phyloP scores from a whole-genome alignment of 176 grass and related monocot species.

The Lolium multiflorum region DNA sequence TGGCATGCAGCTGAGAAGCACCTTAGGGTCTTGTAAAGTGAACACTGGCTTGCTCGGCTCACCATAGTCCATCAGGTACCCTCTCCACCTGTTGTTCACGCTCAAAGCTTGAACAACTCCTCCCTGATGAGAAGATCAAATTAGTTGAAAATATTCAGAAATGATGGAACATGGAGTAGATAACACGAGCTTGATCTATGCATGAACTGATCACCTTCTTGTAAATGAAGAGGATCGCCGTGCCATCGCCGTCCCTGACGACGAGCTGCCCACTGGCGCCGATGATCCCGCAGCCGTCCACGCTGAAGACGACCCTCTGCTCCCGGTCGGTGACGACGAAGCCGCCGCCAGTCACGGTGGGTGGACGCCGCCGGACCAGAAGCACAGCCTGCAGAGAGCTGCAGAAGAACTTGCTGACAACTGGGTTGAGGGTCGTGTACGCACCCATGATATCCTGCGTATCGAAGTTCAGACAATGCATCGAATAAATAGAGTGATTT shows the following conservation, averaged over 20 bases:
- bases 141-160: neutral
- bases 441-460: constrained; percentile 58
- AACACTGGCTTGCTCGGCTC: constrained; percentile 68
- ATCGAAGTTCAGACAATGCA: constrained; percentile 16
- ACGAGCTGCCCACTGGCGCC: constrained; percentile 69
- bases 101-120: constrained; percentile 77
- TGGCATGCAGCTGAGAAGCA: constrained; percentile 51
- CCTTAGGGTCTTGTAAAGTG: constrained; percentile 76
- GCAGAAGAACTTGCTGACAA: constrained; percentile 94
- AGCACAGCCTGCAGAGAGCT: constrained; percentile 50
- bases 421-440: constrained; percentile 50
- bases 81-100: constrained; percentile 70
- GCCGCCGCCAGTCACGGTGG: constrained; percentile 67
- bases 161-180: neutral
- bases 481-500: constrained; percentile 56
- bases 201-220: constrained; percentile 61
- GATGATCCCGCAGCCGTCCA: constrained; percentile 83
- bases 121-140: constrained; percentile 36
- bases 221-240: constrained; percentile 66
- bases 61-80: constrained; percentile 70
- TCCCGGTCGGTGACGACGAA: constrained; percentile 64
- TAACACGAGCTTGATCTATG: neutral
- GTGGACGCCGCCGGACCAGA: constrained; percentile 77
- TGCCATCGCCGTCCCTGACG: constrained; percentile 71
- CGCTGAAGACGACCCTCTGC: constrained; percentile 68